Percentiles rank a stretch among this genome's conserved stretches.
Evolutionary conservation across 352 stramenopile species (phyloP).

Genomic region (Pythium coloratum): DNA sequence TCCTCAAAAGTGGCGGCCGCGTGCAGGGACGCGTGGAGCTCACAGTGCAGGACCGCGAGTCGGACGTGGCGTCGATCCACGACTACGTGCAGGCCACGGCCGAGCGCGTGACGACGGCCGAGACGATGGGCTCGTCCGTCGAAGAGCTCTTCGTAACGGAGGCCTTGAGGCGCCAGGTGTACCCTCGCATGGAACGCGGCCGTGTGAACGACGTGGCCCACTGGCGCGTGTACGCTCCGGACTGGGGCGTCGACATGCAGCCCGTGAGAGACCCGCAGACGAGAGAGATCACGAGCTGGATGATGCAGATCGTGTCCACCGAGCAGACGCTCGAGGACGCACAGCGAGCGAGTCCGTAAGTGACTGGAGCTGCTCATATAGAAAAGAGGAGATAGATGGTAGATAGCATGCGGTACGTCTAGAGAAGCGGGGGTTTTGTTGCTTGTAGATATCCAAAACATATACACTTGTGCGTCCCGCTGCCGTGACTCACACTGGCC

Average conservation of each 20-base stretch:
- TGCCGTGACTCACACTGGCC: not conserved
- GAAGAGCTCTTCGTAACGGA: not conserved
- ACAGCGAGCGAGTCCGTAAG: conserved; percentile 4
- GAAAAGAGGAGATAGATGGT: not conserved
- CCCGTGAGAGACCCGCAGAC: conserved; percentile 16
- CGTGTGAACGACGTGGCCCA: conserved; percentile 30
- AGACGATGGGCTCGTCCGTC: too few species aligned
- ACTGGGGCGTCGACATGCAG: conserved; percentile 60
- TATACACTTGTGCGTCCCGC: conserved; percentile 6
- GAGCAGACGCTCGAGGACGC: conserved; percentile 6
- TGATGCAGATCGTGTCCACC: conserved; percentile 54
- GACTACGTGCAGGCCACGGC: conserved; percentile 3
- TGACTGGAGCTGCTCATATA: not conserved
- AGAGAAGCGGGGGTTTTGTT: conserved; percentile 19
- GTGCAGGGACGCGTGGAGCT: conserved; percentile 44
- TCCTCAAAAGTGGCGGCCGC: not conserved
- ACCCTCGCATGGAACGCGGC: conserved; percentile 40
- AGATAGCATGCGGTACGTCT: not conserved
- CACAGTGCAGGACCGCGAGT: conserved; percentile 32
- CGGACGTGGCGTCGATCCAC: conserved; percentile 5
- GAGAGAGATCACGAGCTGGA: conserved; percentile 36
- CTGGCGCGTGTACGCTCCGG: conserved; percentile 48
- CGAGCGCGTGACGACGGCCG: not conserved
- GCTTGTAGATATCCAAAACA: conserved; percentile 23
- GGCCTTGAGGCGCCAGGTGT: conserved; percentile 19